Percentiles rank a stretch among this genome's conserved stretches.
phyloP scores from a whole-genome alignment of 768 basidiomycete genomes.

The Kwoniella bestiolae region DNA sequence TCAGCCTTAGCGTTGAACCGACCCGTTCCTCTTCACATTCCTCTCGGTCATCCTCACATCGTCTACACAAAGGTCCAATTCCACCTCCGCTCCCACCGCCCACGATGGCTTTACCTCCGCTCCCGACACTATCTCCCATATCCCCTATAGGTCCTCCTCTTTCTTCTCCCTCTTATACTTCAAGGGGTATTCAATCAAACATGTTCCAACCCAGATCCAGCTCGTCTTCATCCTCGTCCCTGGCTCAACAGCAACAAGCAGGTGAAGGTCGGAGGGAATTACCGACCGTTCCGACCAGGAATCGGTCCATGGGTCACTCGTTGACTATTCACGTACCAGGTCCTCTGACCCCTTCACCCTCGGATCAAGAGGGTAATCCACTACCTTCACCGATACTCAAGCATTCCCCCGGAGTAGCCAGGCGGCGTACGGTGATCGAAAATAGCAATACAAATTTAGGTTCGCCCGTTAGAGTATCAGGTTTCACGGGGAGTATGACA shows the following conservation, averaged over 20 bases:
- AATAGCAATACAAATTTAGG: slow-evolving; percentile 7
- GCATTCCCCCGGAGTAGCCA: slow-evolving; percentile 33
- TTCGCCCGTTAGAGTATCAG: slow-evolving; percentile 23
- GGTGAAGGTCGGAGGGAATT: slow-evolving; percentile 14
- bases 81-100: slow-evolving; percentile 36
- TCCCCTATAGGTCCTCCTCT: slow-evolving; percentile 28
- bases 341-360: slow-evolving; percentile 13
- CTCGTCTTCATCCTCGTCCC: slow-evolving; percentile 19
- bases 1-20: slow-evolving; percentile 7
- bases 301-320: slow-evolving; percentile 30
- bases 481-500: slow-evolving; percentile 5
- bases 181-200: slow-evolving; percentile 12
- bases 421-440: slow-evolving; percentile 37
- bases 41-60: slow-evolving; percentile 19
- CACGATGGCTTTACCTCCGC: slow-evolving; percentile 33
- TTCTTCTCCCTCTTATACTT: slow-evolving; percentile 12
- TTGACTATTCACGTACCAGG: slow-evolving; percentile 36
- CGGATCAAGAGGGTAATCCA: slow-evolving; percentile 14
- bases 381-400: slow-evolving; percentile 28
- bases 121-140: slow-evolving; percentile 37
- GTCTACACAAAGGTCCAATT: slow-evolving; percentile 17
- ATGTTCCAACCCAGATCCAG: slow-evolving; percentile 11
- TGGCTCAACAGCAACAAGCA: slow-evolving; percentile 6
- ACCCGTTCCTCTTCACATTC: slow-evolving; percentile 15
- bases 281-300: slow-evolving; percentile 6